Evolutionary conservation across 768 basidiomycete species (phyloP).

Genomic region (Termitomyces sp.): DNA sequence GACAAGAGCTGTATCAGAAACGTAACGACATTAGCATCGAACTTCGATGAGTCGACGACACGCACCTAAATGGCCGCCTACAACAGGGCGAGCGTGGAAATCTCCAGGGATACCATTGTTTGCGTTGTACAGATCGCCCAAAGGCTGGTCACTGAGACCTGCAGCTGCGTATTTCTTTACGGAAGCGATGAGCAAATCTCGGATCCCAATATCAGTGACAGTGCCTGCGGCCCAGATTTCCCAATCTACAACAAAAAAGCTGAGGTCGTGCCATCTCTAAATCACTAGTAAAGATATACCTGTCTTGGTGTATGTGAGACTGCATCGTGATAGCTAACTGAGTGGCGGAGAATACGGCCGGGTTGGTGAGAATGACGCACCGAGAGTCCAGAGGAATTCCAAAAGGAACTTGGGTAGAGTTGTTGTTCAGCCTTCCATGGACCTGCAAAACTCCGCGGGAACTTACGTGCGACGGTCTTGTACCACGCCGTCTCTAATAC

Average conservation of each 20-base stretch:
- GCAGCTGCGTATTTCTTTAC: conserved; percentile 45
- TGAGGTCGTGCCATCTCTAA: neutral
- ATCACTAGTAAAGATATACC: conserved; percentile 19
- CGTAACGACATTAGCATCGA: neutral
- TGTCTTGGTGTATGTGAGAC: conserved; percentile 53
- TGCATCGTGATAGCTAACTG: conserved; percentile 6
- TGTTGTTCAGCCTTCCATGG: neutral
- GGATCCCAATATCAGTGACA: conserved; percentile 35
- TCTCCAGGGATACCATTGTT: conserved; percentile 38
- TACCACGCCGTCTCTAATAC: conserved; percentile 44
- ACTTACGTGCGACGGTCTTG: conserved; percentile 36
- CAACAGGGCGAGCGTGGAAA: conserved; percentile 53
- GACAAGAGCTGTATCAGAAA: conserved; percentile 11
- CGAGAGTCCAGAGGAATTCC: conserved; percentile 46
- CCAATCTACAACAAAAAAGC: conserved; percentile 36
- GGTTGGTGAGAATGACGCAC: conserved; percentile 14
- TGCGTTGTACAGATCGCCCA: conserved; percentile 53
- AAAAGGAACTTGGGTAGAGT: conserved; percentile 26
- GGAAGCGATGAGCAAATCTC: conserved; percentile 45
- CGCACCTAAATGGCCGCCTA: conserved; percentile 47
- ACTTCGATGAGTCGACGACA: too few relatives aligned
- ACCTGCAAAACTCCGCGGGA: neutral
- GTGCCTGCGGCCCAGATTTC: conserved; percentile 52
- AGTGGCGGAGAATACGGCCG: neutral
- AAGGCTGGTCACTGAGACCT: conserved; percentile 33